Conservation (phyloP, 176 grass and related monocot genomes). For the Eleusine coracana region DNA sequence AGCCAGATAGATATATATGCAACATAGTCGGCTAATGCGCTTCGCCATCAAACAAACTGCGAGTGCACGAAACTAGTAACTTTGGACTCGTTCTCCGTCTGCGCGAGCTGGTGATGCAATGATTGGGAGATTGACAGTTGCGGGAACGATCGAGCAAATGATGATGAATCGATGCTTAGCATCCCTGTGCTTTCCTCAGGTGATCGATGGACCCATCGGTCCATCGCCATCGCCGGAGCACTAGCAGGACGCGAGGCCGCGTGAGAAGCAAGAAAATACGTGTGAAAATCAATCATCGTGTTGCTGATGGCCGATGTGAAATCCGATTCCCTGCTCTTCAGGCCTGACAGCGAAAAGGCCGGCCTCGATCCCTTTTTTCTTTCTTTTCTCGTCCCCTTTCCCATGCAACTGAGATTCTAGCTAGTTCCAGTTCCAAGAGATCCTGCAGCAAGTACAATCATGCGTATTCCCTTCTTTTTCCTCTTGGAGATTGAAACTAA, state of each 20-base stretch:
- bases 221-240: slow-evolving; percentile 14
- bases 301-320: background rate
- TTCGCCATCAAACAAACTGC: slow-evolving; percentile 22
- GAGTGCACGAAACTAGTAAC: background rate
- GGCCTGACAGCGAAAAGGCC: background rate
- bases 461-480: too few species aligned
- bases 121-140: slow-evolving; percentile 5
- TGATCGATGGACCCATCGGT: background rate
- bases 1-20: background rate
- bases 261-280: slow-evolving; percentile 3
- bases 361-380: background rate
- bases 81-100: slow-evolving; percentile 24
- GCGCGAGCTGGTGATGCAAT: background rate
- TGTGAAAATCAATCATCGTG: slow-evolving; percentile 1
- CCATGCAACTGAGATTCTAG: background rate
- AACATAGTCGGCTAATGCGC: slow-evolving; percentile 46
- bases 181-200: slow-evolving; percentile 22
- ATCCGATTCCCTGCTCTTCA: background rate
- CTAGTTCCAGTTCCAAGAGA: background rate
- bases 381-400: slow-evolving; percentile 32
- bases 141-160: background rate
- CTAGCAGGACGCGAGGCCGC: background rate
- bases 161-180: background rate
- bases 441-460: background rate
- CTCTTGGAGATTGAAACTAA: background rate